Conservation (phyloP, 257 asterid species). For the Perilla frutescens region DNA sequence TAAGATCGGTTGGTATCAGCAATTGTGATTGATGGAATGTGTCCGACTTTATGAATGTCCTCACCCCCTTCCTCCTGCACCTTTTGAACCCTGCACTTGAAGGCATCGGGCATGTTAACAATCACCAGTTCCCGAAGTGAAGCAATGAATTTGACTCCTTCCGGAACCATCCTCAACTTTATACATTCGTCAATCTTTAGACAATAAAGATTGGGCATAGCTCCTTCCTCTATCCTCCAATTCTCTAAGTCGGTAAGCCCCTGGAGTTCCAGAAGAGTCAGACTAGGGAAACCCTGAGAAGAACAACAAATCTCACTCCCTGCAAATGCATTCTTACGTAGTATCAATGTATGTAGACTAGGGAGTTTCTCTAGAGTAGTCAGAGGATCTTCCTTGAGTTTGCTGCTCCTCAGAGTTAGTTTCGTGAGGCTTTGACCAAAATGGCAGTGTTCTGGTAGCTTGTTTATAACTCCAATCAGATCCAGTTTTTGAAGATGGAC, state of each 20-base stretch:
- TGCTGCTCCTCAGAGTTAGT: constrained; percentile 59
- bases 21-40: constrained; percentile 42
- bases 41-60: constrained; percentile 44
- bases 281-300: constrained; percentile 46
- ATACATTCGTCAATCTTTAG: constrained; percentile 49
- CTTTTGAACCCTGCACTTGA: constrained; percentile 46
- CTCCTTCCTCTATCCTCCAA: constrained; percentile 56
- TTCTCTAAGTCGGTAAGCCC: constrained; percentile 43
- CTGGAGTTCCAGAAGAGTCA: constrained; percentile 42
- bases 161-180: constrained; percentile 51
- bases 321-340: constrained; percentile 47
- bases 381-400: constrained; percentile 60
- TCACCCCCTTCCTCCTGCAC: constrained; percentile 45
- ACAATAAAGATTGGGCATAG: constrained; percentile 49
- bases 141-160: constrained; percentile 43
- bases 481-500: constrained; percentile 57
- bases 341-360: constrained; percentile 34
- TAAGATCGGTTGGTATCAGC: constrained; percentile 29
- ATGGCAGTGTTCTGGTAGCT: constrained; percentile 44
- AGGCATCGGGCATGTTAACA: constrained; percentile 55
- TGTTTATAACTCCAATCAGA: constrained; percentile 45
- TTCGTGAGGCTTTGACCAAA: constrained; percentile 45
- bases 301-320: constrained; percentile 50
- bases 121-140: constrained; percentile 49
- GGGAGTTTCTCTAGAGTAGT: constrained; percentile 51